Evolutionary conservation across 2,329 filamentous ascomycete genomes (phyloP).

Genomic region (Monilinia fructigena): DNA sequence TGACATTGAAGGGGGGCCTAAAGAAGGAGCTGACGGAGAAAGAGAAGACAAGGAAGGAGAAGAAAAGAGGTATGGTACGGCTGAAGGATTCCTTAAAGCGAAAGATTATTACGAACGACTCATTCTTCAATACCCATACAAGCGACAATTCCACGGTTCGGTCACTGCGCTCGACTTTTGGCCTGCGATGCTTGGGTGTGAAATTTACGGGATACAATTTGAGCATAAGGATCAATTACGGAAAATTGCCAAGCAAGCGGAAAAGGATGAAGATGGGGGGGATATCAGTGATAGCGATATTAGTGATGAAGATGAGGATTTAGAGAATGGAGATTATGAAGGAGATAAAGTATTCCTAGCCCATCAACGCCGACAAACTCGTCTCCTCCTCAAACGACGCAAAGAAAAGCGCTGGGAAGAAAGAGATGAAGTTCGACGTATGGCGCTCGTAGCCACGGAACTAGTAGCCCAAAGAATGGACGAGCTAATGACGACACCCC

Average conservation of each 20-base stretch:
- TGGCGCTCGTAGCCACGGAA: slow-evolving; percentile 48
- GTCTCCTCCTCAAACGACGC: slow-evolving; percentile 24
- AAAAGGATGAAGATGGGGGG: slow-evolving; percentile 35
- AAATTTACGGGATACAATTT: slow-evolving; percentile 72
- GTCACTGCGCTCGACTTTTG: slow-evolving; percentile 75
- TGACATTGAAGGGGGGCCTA: slow-evolving; percentile 18
- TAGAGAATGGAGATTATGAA: slow-evolving; percentile 24
- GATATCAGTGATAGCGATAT: slow-evolving; percentile 27
- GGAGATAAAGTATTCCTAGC: slow-evolving; percentile 31
- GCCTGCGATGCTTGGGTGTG: slow-evolving; percentile 74
- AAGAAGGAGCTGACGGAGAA: slow-evolving; percentile 24
- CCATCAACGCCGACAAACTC: slow-evolving; percentile 27
- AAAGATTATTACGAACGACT: slow-evolving; percentile 74
- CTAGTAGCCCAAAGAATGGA: slow-evolving; percentile 70
- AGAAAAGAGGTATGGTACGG: slow-evolving; percentile 42
- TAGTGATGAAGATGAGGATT: slow-evolving; percentile 26
- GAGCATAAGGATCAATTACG: slow-evolving; percentile 52
- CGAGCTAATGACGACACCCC: slow-evolving; percentile 63
- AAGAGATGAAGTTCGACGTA: slow-evolving; percentile 36
- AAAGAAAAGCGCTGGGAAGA: slow-evolving; percentile 34
- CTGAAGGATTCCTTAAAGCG: slow-evolving; percentile 54
- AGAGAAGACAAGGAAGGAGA: slow-evolving; percentile 11
- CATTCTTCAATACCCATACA: slow-evolving; percentile 72
- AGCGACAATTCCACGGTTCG: slow-evolving; percentile 56
- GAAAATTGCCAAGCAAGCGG: slow-evolving; percentile 40